phyloP scores from a whole-genome alignment of 179 eudicot species.

The Beta macrorhiza region DNA sequence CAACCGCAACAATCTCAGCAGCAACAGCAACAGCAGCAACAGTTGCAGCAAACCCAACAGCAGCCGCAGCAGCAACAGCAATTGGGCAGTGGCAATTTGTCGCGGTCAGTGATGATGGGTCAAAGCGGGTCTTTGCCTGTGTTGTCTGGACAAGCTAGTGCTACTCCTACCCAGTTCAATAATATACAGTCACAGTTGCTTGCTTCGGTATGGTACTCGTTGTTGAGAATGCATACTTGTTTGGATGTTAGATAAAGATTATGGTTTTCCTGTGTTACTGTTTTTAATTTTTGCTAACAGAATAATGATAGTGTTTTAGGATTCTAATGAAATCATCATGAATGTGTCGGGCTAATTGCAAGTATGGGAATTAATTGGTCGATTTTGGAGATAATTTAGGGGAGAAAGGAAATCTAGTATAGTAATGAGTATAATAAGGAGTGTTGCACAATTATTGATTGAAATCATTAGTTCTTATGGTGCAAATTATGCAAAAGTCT shows the following conservation, averaged over 20 bases:
- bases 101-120: slow-evolving; percentile 52
- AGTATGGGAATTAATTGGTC: neutral
- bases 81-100: slow-evolving; percentile 46
- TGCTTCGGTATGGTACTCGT: slow-evolving; percentile 50
- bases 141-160: slow-evolving; percentile 52
- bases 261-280: neutral
- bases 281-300: neutral
- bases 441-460: neutral
- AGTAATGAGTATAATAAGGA: neutral
- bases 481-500: neutral
- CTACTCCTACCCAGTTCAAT: slow-evolving; percentile 61
- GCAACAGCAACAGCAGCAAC: slow-evolving; percentile 40
- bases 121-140: slow-evolving; percentile 59
- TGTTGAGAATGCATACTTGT: neutral
- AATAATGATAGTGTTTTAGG: neutral
- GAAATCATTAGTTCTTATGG: neutral
- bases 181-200: slow-evolving; percentile 63
- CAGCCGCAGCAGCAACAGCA: slow-evolving; percentile 36
- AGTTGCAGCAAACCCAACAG: slow-evolving; percentile 33
- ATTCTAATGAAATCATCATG: neutral
- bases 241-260: neutral
- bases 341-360: neutral
- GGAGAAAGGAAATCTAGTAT: neutral
- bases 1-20: slow-evolving; percentile 24
- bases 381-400: neutral